Evolutionary conservation across 164 flowering plant species (phyloP).

Genomic region (Magnolia sinica): DNA sequence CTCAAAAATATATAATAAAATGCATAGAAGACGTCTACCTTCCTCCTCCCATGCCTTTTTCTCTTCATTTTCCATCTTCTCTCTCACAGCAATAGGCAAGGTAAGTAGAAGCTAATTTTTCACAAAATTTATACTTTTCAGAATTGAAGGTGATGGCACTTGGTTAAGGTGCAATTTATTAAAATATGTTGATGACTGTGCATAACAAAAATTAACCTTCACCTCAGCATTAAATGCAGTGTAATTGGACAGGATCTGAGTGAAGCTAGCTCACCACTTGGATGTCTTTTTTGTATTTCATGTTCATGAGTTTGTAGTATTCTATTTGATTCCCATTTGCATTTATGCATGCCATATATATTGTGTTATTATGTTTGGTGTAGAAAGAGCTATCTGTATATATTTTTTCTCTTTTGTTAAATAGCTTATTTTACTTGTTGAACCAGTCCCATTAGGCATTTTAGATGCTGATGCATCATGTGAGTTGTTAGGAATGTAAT

Average conservation of each 20-base stretch:
- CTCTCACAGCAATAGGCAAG: too few relatives aligned
- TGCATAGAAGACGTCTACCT: too few relatives aligned
- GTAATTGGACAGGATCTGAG: not conserved
- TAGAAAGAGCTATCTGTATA: not conserved
- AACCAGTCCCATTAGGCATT: not conserved
- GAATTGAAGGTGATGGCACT: not conserved
- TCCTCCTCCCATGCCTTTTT: too few relatives aligned
- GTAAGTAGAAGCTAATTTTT: too few relatives aligned
- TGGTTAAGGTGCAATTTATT: not conserved
- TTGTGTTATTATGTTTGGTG: not conserved
- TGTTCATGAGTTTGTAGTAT: not conserved
- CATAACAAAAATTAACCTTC: too few relatives aligned
- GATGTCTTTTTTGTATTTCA: not conserved
- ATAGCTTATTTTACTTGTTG: not conserved
- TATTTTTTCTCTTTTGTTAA: not conserved
- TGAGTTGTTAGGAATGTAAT: not conserved
- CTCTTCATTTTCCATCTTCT: too few relatives aligned
- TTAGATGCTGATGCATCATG: not conserved
- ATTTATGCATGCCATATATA: not conserved
- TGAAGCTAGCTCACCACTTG: not conserved
- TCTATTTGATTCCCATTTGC: not conserved
- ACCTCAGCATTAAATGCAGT: too few relatives aligned
- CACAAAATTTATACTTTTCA: not conserved
- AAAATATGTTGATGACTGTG: not conserved
- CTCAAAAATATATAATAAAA: too few relatives aligned